Conservation (phyloP, 805 yeast species). For the Tetrapisispora pingtungensis region DNA sequence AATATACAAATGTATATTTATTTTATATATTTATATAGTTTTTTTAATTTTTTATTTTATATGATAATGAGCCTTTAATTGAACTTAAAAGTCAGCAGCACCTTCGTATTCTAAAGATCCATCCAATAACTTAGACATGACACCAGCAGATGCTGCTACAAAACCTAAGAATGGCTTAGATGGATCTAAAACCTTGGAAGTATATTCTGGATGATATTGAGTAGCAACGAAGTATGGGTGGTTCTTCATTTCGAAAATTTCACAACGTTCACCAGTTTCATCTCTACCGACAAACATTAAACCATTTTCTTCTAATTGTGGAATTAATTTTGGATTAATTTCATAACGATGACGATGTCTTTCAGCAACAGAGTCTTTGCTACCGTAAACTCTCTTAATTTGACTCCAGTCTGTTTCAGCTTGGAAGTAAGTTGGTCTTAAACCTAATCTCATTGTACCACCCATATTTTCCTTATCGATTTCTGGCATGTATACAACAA, state of each 20-base stretch:
- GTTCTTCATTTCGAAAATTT: conserved; percentile 72
- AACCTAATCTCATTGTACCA: conserved; percentile 97
- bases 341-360: conserved; percentile 99
- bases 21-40: neutral
- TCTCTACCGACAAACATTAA: conserved; percentile 89
- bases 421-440: conserved; percentile 80
- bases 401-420: conserved; percentile 54
- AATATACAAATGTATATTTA: conserved; percentile 3
- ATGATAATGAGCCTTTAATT: neutral
- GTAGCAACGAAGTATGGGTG: conserved; percentile 92
- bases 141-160: conserved; percentile 87
- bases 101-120: conserved; percentile 24
- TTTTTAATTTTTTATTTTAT: neutral
- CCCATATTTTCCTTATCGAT: conserved; percentile 92
- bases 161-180: conserved; percentile 94
- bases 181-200: conserved; percentile 93
- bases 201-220: conserved; percentile 97
- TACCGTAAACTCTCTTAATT: conserved; percentile 73
- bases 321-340: conserved; percentile 77
- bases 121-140: conserved; percentile 54
- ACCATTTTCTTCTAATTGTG: conserved; percentile 64
- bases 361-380: conserved; percentile 58
- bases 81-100: conserved; percentile 2
- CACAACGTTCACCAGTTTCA: conserved; percentile 86
- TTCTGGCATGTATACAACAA: conserved; percentile 97